Evolutionary conservation across 129 eudicot genomes (phyloP).

Genomic region (Artemisia annua): DNA sequence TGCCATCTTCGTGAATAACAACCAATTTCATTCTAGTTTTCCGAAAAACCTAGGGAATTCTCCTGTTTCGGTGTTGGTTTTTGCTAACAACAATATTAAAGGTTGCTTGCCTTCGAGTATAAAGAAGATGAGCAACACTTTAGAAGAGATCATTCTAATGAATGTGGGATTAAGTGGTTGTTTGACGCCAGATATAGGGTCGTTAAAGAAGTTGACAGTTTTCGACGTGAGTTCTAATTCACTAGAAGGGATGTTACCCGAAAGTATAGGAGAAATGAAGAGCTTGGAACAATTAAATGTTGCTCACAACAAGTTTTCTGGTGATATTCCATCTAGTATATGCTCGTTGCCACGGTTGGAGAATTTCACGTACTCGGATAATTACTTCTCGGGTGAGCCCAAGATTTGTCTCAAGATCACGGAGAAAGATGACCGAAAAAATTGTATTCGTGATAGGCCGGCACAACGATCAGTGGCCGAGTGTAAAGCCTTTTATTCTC

Average conservation of each 20-base stretch:
- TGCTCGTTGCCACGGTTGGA: conserved; percentile 70
- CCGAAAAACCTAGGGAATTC: conserved; percentile 70
- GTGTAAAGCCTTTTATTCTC: conserved; percentile 61
- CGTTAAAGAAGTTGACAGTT: conserved; percentile 52
- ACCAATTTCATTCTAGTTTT: conserved; percentile 37
- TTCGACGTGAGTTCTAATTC: conserved; percentile 71
- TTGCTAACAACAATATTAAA: conserved; percentile 60
- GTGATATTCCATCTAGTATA: conserved; percentile 63
- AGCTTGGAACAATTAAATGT: conserved; percentile 77
- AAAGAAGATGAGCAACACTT: conserved; percentile 50
- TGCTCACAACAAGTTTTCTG: conserved; percentile 67
- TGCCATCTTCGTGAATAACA: conserved; percentile 78
- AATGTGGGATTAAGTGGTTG: conserved; percentile 61
- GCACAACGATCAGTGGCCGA: conserved; percentile 49
- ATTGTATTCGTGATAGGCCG: conserved; percentile 65
- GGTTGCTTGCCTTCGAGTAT: conserved; percentile 78
- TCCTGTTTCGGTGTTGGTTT: conserved; percentile 66
- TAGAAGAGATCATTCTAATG: conserved; percentile 58
- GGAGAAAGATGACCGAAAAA: conserved; percentile 60
- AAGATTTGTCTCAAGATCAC: conserved; percentile 47
- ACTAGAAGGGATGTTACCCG: conserved; percentile 61
- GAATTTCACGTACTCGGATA: conserved; percentile 72
- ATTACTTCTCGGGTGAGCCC: conserved; percentile 64
- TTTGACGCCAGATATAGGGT: conserved; percentile 61
- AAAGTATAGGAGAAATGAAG: conserved; percentile 59